Evolutionary conservation across 768 basidiomycete species (phyloP).

Genomic region (Termitomyces bulborhizus): DNA sequence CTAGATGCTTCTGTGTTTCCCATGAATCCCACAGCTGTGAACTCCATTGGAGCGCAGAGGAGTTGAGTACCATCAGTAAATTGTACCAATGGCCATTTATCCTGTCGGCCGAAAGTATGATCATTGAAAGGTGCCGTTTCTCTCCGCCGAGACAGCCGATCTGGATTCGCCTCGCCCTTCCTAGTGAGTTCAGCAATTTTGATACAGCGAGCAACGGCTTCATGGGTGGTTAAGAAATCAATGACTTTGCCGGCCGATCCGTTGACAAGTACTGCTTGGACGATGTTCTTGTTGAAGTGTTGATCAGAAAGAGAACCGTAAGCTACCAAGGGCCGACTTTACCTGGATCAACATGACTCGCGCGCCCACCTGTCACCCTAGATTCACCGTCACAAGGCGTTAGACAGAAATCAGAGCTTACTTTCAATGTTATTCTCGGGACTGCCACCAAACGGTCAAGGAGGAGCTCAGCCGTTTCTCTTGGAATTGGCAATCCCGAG

Average conservation of each 20-base stretch:
- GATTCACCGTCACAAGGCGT: background rate
- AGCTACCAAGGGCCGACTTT: background rate
- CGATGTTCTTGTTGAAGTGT: conserved; percentile 42
- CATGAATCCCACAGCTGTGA: conserved; percentile 47
- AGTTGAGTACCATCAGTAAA: conserved; percentile 45
- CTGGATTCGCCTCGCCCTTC: background rate
- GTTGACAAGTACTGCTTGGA: conserved; percentile 59
- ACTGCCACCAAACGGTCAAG: conserved; percentile 47
- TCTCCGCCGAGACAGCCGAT: background rate
- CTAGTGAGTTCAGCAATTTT: conserved; percentile 23
- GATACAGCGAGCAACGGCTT: conserved; percentile 35
- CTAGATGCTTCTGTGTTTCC: conserved; percentile 55
- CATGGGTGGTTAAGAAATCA: conserved; percentile 40
- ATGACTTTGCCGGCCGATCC: conserved; percentile 55
- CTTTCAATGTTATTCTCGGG: conserved; percentile 42
- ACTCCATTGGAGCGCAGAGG: conserved; percentile 48
- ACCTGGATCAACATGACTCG: background rate
- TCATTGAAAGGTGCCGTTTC: conserved; percentile 14
- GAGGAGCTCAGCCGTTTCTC: conserved; percentile 21
- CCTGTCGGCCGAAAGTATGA: conserved; percentile 19
- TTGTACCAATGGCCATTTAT: conserved; percentile 53
- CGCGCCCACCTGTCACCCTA: conserved; percentile 27
- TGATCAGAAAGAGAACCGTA: background rate
- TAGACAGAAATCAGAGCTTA: conserved; percentile 10
- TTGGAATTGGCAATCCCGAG: conserved; percentile 23